phyloP scores from a whole-genome alignment of 352 stramenopile species.

The Globisporangium echinulatum region DNA sequence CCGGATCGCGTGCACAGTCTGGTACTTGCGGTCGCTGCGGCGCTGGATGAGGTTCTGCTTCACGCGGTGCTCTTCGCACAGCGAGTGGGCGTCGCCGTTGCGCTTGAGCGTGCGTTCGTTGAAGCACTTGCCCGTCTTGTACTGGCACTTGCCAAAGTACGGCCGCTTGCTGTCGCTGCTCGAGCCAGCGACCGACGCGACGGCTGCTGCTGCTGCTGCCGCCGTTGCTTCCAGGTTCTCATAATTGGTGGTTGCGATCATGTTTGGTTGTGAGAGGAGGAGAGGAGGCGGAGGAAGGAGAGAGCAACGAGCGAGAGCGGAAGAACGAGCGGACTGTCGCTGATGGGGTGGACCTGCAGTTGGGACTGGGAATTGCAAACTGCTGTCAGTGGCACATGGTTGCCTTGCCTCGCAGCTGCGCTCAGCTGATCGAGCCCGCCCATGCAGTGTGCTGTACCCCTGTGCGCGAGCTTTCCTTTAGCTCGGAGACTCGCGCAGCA shows the following conservation, averaged over 20 bases:
- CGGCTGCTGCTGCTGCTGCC: neutral
- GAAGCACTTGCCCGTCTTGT: conserved; percentile 87
- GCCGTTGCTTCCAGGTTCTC: conserved; percentile 6
- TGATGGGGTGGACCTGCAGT: conserved; percentile 10
- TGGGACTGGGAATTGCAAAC: conserved; percentile 46
- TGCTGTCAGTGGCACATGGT: conserved; percentile 14
- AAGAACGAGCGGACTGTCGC: conserved; percentile 1
- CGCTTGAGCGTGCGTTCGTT: conserved; percentile 83
- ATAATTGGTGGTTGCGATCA: conserved; percentile 23
- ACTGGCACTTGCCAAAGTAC: conserved; percentile 80
- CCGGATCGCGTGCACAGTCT: conserved; percentile 77
- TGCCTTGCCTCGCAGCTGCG: too few relatives aligned
- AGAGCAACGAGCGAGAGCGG: conserved; percentile 6
- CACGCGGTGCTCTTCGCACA: conserved; percentile 80
- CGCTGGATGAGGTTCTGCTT: conserved; percentile 85
- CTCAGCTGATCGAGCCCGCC: too few relatives aligned
- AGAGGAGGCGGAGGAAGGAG: conserved; percentile 7
- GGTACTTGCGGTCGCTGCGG: conserved; percentile 80
- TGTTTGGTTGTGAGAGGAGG: conserved; percentile 24
- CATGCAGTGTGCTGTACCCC: too few relatives aligned
- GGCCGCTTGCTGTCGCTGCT: conserved; percentile 12
- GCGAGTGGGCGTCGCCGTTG: conserved; percentile 72
- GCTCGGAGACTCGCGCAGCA: too few relatives aligned
- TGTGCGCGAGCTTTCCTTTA: too few relatives aligned
- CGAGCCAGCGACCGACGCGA: conserved; percentile 1